Evolutionary conservation across 169 alveolate genomes (phyloP), one percentile per base, ranked within the genome.

Genomic region (Theileria equi): DNA sequence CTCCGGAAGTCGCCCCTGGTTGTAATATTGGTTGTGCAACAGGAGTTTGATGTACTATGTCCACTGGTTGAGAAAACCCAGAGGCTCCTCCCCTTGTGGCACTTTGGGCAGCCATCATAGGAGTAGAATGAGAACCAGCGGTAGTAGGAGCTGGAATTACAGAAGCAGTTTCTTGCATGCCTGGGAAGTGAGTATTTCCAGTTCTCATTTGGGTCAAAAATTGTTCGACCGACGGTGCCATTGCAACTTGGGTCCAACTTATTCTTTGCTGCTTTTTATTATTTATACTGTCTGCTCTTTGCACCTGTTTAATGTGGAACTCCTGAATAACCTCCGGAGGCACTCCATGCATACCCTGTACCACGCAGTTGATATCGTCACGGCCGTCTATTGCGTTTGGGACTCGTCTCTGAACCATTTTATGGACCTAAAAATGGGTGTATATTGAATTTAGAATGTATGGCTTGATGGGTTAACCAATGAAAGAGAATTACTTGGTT

Each of bases 311-410:
- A 47, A 40, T 36, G 55, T 78, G 83, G 45, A 88, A 85, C 60
- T 93, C 97, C 49, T 87, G 93, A 21, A 94, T 86, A 23, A 92
- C 58, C 38, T 87, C 94, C 17, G 79, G 34, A 32, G 99, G 99
- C 8, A 97, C 96, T 25, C 99, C 99, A 58, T 95, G 94, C 99
- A 96, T 97, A 11, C 99, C 99, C 85, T 94, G 96, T 32, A 97
- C 92, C 36, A 92, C 90, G 13, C 95, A 73, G 57, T 91, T 98
- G 25, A 94, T 87, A 44, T 93, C 83, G 66, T 96, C 98, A 62
- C 99, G 87, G 44, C 98, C 98, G 21, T 95, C 92, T 61, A 95
- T 87, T 0, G 99, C 98, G 76, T 94, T 95, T 32, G 99, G 99
- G 21, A 97, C 98, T 58, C 91, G 88, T 44, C 87, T 66, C 57